phyloP scores from a whole-genome alignment of 345 rosid species.

The Populus euphratica region DNA sequence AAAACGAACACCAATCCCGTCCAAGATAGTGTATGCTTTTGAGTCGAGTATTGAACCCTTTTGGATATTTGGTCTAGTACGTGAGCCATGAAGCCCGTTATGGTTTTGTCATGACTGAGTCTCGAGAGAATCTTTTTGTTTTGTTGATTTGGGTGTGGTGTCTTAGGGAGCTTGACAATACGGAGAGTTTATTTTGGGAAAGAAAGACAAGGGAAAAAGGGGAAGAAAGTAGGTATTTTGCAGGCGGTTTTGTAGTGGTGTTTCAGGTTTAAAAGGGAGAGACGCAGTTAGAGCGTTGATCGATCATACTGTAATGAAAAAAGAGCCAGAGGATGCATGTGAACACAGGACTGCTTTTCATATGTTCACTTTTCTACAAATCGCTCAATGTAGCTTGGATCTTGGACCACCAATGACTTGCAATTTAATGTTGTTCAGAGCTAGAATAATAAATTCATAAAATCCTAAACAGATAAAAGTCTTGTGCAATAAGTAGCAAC shows the following conservation, averaged over 20 bases:
- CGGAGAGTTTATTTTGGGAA: neutral
- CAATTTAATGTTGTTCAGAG: neutral
- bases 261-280: conserved; percentile 4
- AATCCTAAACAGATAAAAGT: neutral
- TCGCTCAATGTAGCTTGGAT: neutral
- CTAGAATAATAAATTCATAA: neutral
- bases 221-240: conserved; percentile 2
- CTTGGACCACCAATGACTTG: neutral
- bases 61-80: neutral
- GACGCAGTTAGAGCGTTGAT: conserved; percentile 7
- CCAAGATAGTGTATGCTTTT: conserved; percentile 51
- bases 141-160: neutral
- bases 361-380: neutral
- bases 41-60: conserved; percentile 50
- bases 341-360: conserved; percentile 10
- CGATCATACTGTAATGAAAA: neutral
- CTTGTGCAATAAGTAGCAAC: neutral
- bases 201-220: neutral
- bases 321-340: conserved; percentile 36
- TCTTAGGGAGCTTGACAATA: neutral
- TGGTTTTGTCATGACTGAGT: neutral
- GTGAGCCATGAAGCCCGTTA: conserved; percentile 1
- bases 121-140: neutral
- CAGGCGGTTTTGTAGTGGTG: conserved; percentile 38
- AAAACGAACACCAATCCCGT: conserved; percentile 71